Conservation (phyloP, 306 rosid genomes). For the Glycine latifolia region DNA sequence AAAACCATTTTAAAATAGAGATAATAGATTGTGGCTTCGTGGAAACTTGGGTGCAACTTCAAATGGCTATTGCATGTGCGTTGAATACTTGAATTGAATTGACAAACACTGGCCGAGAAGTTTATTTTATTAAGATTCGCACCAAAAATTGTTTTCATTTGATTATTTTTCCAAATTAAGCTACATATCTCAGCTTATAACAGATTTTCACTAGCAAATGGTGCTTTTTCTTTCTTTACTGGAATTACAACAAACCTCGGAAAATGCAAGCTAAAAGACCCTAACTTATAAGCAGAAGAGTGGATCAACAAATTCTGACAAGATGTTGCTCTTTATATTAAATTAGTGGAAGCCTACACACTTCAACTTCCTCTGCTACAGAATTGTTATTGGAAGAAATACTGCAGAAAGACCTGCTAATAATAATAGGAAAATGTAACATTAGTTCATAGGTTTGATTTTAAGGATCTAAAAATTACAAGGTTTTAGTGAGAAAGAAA, state of each 20-base stretch:
- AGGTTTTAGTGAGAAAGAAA: background rate
- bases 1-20: background rate
- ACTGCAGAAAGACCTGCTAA: background rate
- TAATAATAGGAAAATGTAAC: background rate
- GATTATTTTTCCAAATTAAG: conserved; percentile 2
- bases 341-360: no score
- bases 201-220: no score
- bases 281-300: background rate
- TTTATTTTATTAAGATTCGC: background rate
- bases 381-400: no score
- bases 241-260: no score
- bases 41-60: conserved; percentile 18
- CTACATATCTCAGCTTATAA: background rate
- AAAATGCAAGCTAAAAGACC: no score
- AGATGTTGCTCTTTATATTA: no score
- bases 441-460: no score
- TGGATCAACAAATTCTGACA: no score
- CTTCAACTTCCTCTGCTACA: no score
- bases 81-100: background rate
- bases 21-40: background rate
- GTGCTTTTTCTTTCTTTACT: no score
- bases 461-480: background rate
- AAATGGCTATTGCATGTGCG: background rate
- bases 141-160: background rate
- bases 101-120: background rate